A percentile compares a stretch with the other conserved stretches of the same genome.
Evolutionary conservation across 768 basidiomycete species (phyloP).

Genomic region (Ephemerocybe angulata): DNA sequence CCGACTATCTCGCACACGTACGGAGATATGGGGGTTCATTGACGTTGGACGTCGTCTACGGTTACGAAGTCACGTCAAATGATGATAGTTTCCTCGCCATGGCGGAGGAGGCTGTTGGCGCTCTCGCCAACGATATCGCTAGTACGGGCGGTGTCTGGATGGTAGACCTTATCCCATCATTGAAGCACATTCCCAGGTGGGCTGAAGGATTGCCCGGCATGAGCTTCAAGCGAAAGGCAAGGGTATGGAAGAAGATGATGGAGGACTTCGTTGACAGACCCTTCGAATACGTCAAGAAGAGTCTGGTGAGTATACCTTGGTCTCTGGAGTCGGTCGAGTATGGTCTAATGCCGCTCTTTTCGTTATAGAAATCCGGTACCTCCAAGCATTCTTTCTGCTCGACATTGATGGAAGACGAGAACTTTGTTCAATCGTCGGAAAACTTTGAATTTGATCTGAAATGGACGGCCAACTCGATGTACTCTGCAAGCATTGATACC

Average conservation of each 20-base stretch:
- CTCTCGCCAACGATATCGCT: conserved; percentile 40
- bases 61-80: conserved; percentile 42
- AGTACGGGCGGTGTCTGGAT: conserved; percentile 47
- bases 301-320: conserved; percentile 42
- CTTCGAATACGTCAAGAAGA: conserved; percentile 53
- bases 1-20: conserved; percentile 33
- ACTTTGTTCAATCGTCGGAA: conserved; percentile 29
- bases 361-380: conserved; percentile 36
- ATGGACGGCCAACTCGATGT: conserved; percentile 86
- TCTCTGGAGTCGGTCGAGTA: not conserved
- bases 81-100: conserved; percentile 37
- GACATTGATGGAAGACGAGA: conserved; percentile 52
- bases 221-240: conserved; percentile 60
- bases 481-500: conserved; percentile 62
- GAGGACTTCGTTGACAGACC: conserved; percentile 63
- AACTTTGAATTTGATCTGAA: conserved; percentile 66
- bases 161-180: conserved; percentile 43
- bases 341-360: conserved; percentile 8
- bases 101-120: conserved; percentile 40
- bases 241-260: conserved; percentile 58
- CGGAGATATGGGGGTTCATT: conserved; percentile 57
- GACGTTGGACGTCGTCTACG: conserved; percentile 59
- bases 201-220: conserved; percentile 49
- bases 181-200: conserved; percentile 61
- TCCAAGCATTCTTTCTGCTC: conserved; percentile 42